Base-by-base conservation (phyloP, 371 early-diverging fungal genomes). In the Mortierella sp. region DNA sequence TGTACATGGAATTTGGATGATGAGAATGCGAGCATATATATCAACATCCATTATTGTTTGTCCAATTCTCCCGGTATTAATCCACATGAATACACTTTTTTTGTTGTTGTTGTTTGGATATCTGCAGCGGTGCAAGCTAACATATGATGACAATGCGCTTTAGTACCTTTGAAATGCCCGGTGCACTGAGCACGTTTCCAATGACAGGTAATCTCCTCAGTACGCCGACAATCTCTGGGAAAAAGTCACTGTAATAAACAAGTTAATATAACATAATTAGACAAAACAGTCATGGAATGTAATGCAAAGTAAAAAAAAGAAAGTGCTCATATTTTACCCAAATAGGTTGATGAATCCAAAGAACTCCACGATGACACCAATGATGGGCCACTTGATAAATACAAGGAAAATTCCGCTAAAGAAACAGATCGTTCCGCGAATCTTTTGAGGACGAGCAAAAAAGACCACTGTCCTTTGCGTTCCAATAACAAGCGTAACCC, bases 341-440 rank as follows among this genome's bases (percentile, higher is more conserved):
- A 98, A 98, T 59, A 98, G 85, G 83, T 98, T 98, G 63, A 98
- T 86, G 74, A 98, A 97, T 0, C 98, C 99, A 89, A 98, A 95
- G 4, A 93, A 76, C 84, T 98, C 98, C 58, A 98, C 87, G 48
- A 90, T 38, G 67, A 98, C 94, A n/a, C 99, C 98, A 60, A 95
- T 71, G n/a, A 96, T 83, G 43, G 98, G 94, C 91, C 94, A 95
- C 81, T 94, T 94, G 62, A 93, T 62, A 75, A 98, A 91, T 10
- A 98, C 96, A 36, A 98, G 77, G 4, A 93, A 50, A 24, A 98
- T 94, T n/a, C 99, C 98, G n/a, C 87, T 87, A 72, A 97, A 88
- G 84, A 98, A 98, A 73, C 94, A 95, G 24, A 95, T 82, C 13
- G 98, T 95, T 32, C 99, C 99, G 28, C 93, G 88, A 55, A 95